These are phyloP conservation scores for Durusdinium trenchii DNA, from an alignment of 73 alveolate species.

Conservation along the genomic window DNA sequence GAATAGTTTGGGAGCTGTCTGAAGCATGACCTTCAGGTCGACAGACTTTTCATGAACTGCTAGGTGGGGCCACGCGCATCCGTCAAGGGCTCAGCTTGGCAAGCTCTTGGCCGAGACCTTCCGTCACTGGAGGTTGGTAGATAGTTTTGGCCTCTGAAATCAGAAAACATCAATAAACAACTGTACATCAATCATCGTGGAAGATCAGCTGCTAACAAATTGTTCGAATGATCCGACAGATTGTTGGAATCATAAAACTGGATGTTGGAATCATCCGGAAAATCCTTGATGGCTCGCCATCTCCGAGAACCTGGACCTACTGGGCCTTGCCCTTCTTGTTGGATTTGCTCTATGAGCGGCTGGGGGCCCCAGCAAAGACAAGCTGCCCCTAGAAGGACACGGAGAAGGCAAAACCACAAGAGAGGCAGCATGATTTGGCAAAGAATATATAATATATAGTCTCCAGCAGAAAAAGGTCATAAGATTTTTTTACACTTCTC, in stretches of 20 bases:
- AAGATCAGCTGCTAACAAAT: too few species aligned
- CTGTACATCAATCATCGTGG: too few species aligned
- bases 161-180: too few species aligned
- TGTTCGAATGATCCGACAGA: too few species aligned
- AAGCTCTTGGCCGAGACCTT: background rate
- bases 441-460: background rate
- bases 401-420: background rate
- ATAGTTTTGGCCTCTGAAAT: too few species aligned
- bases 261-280: background rate
- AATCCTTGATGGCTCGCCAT: background rate
- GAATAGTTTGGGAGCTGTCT: too few species aligned
- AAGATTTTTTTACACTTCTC: too few species aligned
- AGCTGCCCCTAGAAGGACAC: background rate
- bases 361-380: background rate
- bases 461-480: background rate
- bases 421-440: background rate
- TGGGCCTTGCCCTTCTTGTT: conserved; percentile 82
- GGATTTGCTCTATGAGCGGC: conserved; percentile 73
- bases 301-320: conserved; percentile 56
- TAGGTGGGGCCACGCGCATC: conserved; percentile 94
- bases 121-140: too few species aligned
- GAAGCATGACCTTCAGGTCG: too few species aligned
- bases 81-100: background rate
- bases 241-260: too few species aligned
- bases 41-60: too few species aligned